Percentiles rank a stretch among this genome's conserved stretches.
phyloP scores from a whole-genome alignment of 805 yeast species.

The Saturnispora zaruensis region DNA sequence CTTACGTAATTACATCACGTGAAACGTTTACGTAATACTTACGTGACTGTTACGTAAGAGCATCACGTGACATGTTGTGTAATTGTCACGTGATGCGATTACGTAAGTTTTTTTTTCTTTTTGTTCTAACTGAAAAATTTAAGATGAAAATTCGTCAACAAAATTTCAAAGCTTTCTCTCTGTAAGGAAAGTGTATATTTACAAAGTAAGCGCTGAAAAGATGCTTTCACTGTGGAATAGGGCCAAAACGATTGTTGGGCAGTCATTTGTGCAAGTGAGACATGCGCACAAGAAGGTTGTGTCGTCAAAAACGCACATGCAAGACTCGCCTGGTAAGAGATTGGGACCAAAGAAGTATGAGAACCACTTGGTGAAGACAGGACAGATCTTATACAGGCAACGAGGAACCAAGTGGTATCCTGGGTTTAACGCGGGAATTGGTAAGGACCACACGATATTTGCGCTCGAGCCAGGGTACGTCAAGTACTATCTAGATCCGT shows the following conservation, averaged over 20 bases:
- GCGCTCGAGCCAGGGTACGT: constrained; percentile 93
- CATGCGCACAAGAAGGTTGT: constrained; percentile 90
- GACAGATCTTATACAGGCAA: constrained; percentile 86
- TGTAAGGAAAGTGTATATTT: neutral
- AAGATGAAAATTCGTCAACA: neutral
- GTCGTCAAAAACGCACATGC: constrained; percentile 89
- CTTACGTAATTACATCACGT: neutral
- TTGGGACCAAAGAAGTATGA: constrained; percentile 86
- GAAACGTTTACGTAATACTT: neutral
- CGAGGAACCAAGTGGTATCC: constrained; percentile 94
- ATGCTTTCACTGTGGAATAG: constrained; percentile 2
- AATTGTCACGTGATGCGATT: neutral
- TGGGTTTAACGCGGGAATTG: constrained; percentile 84
- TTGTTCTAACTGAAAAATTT: neutral
- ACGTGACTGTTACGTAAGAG: neutral
- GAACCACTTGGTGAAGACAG: constrained; percentile 65
- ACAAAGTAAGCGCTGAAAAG: neutral
- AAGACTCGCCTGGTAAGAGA: constrained; percentile 91
- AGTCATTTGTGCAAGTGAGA: constrained; percentile 47
- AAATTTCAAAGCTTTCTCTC: neutral
- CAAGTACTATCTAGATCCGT: constrained; percentile 86
- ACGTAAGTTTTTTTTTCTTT: neutral
- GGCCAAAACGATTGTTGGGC: neutral
- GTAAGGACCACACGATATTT: constrained; percentile 86
- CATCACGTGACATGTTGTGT: neutral